Percentiles rank a stretch among this genome's conserved stretches.
Evolutionary conservation across 2,329 filamentous ascomycete genomes (phyloP).

Genomic region (Alternaria burnsii): DNA sequence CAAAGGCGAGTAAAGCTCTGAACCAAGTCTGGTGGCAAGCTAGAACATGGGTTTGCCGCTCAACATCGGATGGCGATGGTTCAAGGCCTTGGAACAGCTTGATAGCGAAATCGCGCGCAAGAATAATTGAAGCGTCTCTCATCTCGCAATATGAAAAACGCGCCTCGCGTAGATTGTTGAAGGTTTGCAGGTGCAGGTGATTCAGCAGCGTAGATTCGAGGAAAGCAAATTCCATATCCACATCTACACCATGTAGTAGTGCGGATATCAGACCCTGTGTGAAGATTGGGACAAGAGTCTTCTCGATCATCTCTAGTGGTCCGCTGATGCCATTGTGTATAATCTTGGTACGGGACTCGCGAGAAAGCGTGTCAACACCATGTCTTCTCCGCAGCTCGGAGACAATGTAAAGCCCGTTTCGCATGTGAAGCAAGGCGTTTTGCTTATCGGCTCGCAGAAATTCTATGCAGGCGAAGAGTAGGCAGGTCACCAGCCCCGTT

Average conservation of each 20-base stretch:
- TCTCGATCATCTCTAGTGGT: slow-evolving; percentile 14
- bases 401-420: not conserved
- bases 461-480: slow-evolving; percentile 55
- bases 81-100: slow-evolving; percentile 5
- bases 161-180: slow-evolving; percentile 18
- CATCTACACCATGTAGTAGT: slow-evolving; percentile 18
- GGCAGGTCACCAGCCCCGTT: slow-evolving; percentile 51
- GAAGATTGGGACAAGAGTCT: slow-evolving; percentile 25
- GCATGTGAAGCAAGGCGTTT: slow-evolving; percentile 51
- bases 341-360: not conserved
- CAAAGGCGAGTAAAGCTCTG: not conserved
- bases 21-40: slow-evolving; percentile 11
- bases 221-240: slow-evolving; percentile 15
- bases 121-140: slow-evolving; percentile 14
- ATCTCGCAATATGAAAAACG: slow-evolving; percentile 15
- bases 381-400: not conserved
- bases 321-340: not conserved
- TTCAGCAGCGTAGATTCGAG: slow-evolving; percentile 3
- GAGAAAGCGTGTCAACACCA: not conserved
- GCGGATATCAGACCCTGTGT: slow-evolving; percentile 22
- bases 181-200: slow-evolving; percentile 3
- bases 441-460: slow-evolving; percentile 52
- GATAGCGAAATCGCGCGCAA: slow-evolving; percentile 12
- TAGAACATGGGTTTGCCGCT: slow-evolving; percentile 1
- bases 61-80: slow-evolving; percentile 7